Conservation (phyloP, 1,139 yeast genomes). For the Meyerozyma sp. region DNA sequence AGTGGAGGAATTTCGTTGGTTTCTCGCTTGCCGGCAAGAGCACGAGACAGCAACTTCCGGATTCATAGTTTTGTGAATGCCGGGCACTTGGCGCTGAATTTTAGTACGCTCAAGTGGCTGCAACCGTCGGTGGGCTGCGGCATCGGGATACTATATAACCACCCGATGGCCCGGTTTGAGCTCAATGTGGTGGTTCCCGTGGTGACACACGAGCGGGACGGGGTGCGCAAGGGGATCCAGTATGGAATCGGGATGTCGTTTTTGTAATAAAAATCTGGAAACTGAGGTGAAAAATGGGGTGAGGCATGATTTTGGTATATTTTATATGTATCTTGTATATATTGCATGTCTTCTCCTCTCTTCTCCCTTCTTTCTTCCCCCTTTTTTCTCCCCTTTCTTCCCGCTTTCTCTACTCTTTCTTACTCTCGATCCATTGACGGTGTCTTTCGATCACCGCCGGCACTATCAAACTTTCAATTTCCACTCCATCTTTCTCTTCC, state of each 20-base stretch:
- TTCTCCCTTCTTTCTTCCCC: too few species aligned
- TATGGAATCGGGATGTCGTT: slow-evolving; percentile 90
- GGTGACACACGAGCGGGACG: slow-evolving; percentile 58
- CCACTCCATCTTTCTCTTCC: slow-evolving; percentile 29
- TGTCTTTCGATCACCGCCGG: slow-evolving; percentile 70
- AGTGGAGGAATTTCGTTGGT: slow-evolving; percentile 70
- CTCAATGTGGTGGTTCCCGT: slow-evolving; percentile 81
- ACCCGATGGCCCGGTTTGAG: slow-evolving; percentile 89
- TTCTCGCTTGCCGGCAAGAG: slow-evolving; percentile 56
- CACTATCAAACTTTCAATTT: slow-evolving; percentile 71
- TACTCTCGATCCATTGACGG: slow-evolving; percentile 47
- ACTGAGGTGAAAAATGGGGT: background rate
- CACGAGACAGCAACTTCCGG: slow-evolving; percentile 57
- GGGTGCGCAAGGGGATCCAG: slow-evolving; percentile 78
- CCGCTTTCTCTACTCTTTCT: too few species aligned
- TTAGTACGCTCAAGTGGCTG: slow-evolving; percentile 12
- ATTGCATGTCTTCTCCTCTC: too few species aligned
- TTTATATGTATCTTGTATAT: background rate
- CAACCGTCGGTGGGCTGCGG: slow-evolving; percentile 58
- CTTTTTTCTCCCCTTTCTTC: too few species aligned
- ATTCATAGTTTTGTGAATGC: slow-evolving; percentile 68
- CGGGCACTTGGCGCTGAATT: slow-evolving; percentile 50
- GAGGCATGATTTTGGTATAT: background rate
- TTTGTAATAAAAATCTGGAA: slow-evolving; percentile 42
- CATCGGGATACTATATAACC: slow-evolving; percentile 72